Conservation (phyloP, 2,329 filamentous ascomycete genomes). For the Fusarium foetens region DNA sequence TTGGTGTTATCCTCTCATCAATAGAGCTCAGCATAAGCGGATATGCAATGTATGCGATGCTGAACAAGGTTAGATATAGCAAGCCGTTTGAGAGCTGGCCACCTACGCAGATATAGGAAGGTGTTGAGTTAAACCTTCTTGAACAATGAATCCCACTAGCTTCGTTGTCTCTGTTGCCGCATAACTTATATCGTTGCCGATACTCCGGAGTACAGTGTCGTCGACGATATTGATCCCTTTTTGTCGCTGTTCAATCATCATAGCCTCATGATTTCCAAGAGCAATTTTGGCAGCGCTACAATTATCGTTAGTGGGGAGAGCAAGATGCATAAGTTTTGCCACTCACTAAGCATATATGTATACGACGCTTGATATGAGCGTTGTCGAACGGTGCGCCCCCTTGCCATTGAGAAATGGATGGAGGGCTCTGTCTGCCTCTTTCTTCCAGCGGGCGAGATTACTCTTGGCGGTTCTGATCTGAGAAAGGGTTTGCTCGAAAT, state of each 20-base stretch:
- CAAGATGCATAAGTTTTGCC: fast-evolving
- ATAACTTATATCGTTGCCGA: constrained; percentile 4
- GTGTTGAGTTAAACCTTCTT: constrained; percentile 6
- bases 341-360: constrained; percentile 31
- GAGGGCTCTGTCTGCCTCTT: background rate
- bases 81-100: fast-evolving
- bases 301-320: fast-evolving
- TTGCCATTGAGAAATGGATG: background rate
- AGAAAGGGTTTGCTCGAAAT: constrained; percentile 2
- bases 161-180: constrained; percentile 15
- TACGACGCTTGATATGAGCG: constrained; percentile 18
- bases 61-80: fast-evolving
- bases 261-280: constrained; percentile 1
- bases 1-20: background rate
- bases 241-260: constrained; percentile 31
- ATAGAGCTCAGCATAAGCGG: constrained; percentile 20
- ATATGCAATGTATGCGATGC: constrained; percentile 15
- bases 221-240: constrained; percentile 22
- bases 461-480: background rate
- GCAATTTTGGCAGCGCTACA: constrained; percentile 28
- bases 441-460: background rate
- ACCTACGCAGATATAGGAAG: constrained; percentile 14
- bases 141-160: background rate
- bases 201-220: constrained; percentile 6
- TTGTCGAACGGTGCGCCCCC: constrained; percentile 5